These are phyloP conservation scores for Firmiana major DNA, from an alignment of 345 rosid genomes.

Conservation along the genomic window DNA sequence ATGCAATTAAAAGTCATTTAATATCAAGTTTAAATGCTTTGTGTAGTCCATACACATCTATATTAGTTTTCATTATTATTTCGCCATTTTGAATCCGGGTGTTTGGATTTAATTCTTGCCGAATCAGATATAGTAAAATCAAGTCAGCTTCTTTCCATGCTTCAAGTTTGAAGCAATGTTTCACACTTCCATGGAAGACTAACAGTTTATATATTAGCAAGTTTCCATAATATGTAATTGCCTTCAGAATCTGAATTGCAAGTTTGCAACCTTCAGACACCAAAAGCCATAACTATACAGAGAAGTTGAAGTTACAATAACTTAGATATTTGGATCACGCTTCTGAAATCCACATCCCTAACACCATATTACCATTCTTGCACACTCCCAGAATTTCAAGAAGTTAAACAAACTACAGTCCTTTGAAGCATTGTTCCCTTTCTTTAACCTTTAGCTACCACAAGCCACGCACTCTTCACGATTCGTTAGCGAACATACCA, in stretches of 20 bases:
- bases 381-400: neutral
- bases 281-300: neutral
- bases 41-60: too few species aligned
- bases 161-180: too few species aligned
- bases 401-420: neutral
- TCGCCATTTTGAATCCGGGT: too few species aligned
- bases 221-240: neutral
- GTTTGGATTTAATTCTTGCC: too few species aligned
- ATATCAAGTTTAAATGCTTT: too few species aligned
- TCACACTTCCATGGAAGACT: too few species aligned
- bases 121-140: too few species aligned
- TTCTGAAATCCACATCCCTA: neutral
- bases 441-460: slow-evolving; percentile 43
- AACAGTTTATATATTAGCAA: neutral
- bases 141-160: too few species aligned
- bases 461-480: slow-evolving; percentile 88
- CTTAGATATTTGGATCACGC: neutral
- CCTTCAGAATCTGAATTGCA: neutral
- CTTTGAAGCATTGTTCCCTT: neutral
- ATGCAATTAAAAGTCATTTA: too few species aligned
- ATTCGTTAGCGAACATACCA: slow-evolving; percentile 86
- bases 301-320: neutral
- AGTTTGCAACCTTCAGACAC: neutral
- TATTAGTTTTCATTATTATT: too few species aligned
- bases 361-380: neutral